Percentiles rank a stretch among this genome's conserved stretches.
Evolutionary conservation across 2,329 filamentous ascomycete genomes (phyloP).

Genomic region (Fusarium sp.): DNA sequence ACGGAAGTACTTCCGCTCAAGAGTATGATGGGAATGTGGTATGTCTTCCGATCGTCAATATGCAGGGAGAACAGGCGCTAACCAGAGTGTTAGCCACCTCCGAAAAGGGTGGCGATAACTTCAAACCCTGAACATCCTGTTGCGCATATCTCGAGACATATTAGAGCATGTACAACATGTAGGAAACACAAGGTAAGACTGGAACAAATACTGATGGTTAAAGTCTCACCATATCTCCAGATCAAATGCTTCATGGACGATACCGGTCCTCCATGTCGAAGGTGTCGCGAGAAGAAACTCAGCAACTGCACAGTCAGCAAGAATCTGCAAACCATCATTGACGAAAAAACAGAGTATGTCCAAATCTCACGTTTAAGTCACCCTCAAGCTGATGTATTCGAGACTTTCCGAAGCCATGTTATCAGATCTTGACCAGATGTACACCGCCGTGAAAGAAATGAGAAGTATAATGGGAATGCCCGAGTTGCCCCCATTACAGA

Average conservation of each 20-base stretch:
- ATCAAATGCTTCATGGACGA: slow-evolving; percentile 57
- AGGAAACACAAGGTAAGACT: slow-evolving; percentile 53
- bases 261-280: slow-evolving; percentile 51
- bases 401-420: slow-evolving; percentile 34
- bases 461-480: slow-evolving; percentile 38
- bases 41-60: accelerated
- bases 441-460: slow-evolving; percentile 40
- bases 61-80: background rate
- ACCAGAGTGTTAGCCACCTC: slow-evolving; percentile 1
- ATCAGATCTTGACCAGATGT: slow-evolving; percentile 41
- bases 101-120: slow-evolving; percentile 51
- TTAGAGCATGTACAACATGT: slow-evolving; percentile 55
- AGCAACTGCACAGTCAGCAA: slow-evolving; percentile 54
- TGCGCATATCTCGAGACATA: slow-evolving; percentile 52
- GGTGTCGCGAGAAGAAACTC: slow-evolving; percentile 51
- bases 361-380: accelerated
- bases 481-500: slow-evolving; percentile 37
- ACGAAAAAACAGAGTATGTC: slow-evolving; percentile 53
- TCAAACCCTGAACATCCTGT: slow-evolving; percentile 57
- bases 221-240: slow-evolving; percentile 8
- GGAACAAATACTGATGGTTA: accelerated
- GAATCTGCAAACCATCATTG: slow-evolving; percentile 55
- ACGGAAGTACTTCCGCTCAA: background rate
- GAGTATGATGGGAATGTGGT: slow-evolving; percentile 8
- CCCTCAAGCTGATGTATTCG: background rate